Base-by-base conservation (phyloP, 331 rosid genomes). In the Saraca asoca region DNA sequence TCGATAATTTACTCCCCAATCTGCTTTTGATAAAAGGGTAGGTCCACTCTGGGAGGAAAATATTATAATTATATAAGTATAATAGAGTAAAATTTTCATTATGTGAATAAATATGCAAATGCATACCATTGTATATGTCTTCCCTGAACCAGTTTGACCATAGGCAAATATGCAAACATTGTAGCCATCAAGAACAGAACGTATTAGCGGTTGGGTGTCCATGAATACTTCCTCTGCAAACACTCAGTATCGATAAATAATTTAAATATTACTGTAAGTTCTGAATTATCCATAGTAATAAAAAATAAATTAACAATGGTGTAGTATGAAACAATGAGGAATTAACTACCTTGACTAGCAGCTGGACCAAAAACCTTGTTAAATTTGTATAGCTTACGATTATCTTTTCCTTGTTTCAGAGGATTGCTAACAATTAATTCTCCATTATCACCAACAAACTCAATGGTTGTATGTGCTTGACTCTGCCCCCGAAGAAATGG, bases 1-100 rank as follows among this genome's bases (percentile, higher is more conserved):
- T 62, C 97, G 87, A 75, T 90, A 90, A 79, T 94, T 90, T 75
- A 94, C 92, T 52, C 98, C 98, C 98, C 98, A 87, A 29, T 82
- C 81, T 68, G 72, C 77, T 51, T 67, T 58, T 67, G 82, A 84
- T 43, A 83, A 73, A 66, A 82, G 37, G 71, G 77, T 77, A 20
- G 95, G 95, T 52, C 95, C 95, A 73, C 83, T 78, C 90, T 87
- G 64, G 45, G 35, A 57, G 53, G 7, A 72, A 45, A 58, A 94
- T 31, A 88, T 95, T 68, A 17, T 17, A 68, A 59, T 44, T 42
- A 62, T 24, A 64, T 46, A 49, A 34, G 37, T 66, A 53, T 43
- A 42, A 76, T 62, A n/a, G 84, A n/a, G n/a, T 13, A 9, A 24
- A 19, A n/a, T n/a, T n/a, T n/a, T n/a, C n/a, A n/a, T n/a, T n/a